Percentiles rank a stretch among this genome's conserved stretches.
These are phyloP conservation scores for Mycena galopus DNA, from an alignment of 768 basidiomycete genomes.

Conservation along the genomic window DNA sequence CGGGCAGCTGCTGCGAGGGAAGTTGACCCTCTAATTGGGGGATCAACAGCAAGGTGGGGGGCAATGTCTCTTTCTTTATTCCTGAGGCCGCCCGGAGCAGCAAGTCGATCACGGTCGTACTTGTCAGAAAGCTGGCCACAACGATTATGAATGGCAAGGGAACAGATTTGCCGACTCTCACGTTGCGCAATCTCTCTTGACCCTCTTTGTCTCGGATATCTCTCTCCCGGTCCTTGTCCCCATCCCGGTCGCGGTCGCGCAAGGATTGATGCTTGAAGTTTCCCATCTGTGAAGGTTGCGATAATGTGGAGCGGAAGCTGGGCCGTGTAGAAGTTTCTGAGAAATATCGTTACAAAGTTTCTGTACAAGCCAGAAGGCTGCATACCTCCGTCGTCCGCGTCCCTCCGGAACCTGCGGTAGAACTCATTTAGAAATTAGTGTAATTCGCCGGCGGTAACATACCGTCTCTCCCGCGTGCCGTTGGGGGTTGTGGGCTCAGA, in stretches of 20 bases:
- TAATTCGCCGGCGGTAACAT: constrained; percentile 33
- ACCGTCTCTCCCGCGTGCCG: constrained; percentile 79
- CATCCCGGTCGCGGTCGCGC: constrained; percentile 73
- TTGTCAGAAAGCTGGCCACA: constrained; percentile 81
- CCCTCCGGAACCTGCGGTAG: constrained; percentile 74
- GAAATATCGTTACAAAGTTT: constrained; percentile 1
- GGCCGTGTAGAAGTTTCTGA: constrained; percentile 70
- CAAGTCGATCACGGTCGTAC: constrained; percentile 85
- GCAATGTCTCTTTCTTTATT: constrained; percentile 78
- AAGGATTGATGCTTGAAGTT: constrained; percentile 92
- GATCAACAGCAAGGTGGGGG: constrained; percentile 66
- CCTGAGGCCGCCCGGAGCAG: constrained; percentile 64
- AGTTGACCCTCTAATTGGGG: constrained; percentile 56
- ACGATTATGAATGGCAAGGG: constrained; percentile 16
- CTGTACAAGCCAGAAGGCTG: constrained; percentile 19
- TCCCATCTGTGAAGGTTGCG: constrained; percentile 93
- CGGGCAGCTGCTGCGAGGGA: constrained; percentile 59
- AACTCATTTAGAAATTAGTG: constrained; percentile 34
- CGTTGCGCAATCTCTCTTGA: constrained; percentile 83
- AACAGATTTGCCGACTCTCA: constrained; percentile 49
- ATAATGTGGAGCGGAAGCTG: constrained; percentile 77
- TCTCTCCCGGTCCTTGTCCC: constrained; percentile 67
- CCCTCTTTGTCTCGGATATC: constrained; percentile 82
- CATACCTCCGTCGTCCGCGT: constrained; percentile 81
- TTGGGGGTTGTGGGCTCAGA: constrained; percentile 67